phyloP scores from a whole-genome alignment of 805 yeast species.

The Nakazawaea pomicola region DNA sequence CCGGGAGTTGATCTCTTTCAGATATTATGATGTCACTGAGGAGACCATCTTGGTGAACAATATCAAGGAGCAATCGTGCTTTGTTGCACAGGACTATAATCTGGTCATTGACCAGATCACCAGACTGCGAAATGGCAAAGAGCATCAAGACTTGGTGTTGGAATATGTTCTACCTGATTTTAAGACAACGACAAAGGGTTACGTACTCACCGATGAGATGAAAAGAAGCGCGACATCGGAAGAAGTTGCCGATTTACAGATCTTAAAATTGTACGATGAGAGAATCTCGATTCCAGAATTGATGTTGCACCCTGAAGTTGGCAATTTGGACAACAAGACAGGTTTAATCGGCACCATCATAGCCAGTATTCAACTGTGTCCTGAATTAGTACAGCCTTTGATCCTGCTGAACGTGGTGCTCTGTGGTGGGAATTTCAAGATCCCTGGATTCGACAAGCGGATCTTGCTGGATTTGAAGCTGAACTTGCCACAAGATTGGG shows the following conservation, averaged over 20 bases:
- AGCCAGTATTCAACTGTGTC: conserved; percentile 64
- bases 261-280: conserved; percentile 71
- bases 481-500: conserved; percentile 70
- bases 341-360: conserved; percentile 71
- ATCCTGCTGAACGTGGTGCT: conserved; percentile 74
- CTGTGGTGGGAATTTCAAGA: conserved; percentile 76
- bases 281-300: conserved; percentile 85
- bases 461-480: conserved; percentile 56
- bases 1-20: conserved; percentile 78
- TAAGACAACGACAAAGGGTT: conserved; percentile 75
- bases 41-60: conserved; percentile 82
- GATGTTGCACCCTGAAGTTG: conserved; percentile 77
- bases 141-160: conserved; percentile 30
- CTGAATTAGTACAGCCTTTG: conserved; percentile 69
- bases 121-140: conserved; percentile 17
- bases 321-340: conserved; percentile 71
- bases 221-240: conserved; percentile 25
- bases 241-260: conserved; percentile 63
- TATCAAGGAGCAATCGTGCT: conserved; percentile 75
- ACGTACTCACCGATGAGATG: conserved; percentile 36
- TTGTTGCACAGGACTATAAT: conserved; percentile 57
- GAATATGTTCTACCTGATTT: conserved; percentile 87
- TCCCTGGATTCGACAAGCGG: conserved; percentile 64
- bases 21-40: conserved; percentile 91
- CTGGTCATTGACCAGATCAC: conserved; percentile 1